Conservation (phyloP, 768 basidiomycete species). For the Lentinula lateritia region DNA sequence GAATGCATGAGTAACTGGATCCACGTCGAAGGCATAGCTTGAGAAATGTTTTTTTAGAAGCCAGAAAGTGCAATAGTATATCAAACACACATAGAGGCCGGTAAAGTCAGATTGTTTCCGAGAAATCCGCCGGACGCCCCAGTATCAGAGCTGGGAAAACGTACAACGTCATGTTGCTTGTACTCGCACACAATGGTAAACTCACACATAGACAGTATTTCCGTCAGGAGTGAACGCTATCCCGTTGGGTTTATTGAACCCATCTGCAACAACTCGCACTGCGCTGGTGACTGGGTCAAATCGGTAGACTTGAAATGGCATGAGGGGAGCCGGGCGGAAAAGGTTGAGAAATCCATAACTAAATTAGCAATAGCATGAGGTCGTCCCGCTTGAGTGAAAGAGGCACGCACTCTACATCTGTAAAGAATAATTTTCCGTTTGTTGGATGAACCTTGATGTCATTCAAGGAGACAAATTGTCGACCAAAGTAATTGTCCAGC, state of each 20-base stretch:
- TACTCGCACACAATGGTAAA: background rate
- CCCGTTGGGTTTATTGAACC: constrained; percentile 70
- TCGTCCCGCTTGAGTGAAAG: background rate
- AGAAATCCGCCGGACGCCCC: constrained; percentile 13
- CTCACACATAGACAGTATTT: constrained; percentile 54
- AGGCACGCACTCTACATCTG: constrained; percentile 54
- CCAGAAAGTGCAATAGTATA: background rate
- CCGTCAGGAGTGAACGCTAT: constrained; percentile 69
- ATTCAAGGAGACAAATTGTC: constrained; percentile 80
- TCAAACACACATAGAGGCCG: constrained; percentile 18
- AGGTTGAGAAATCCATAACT: constrained; percentile 62
- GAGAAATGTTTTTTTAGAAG: background rate
- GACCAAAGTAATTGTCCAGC: constrained; percentile 73
- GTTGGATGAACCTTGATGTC: constrained; percentile 70
- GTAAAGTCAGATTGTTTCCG: constrained; percentile 16
- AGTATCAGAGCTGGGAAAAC: constrained; percentile 16
- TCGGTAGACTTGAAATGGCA: constrained; percentile 76
- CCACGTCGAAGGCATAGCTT: constrained; percentile 51
- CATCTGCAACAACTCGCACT: constrained; percentile 70
- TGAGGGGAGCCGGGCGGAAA: constrained; percentile 60
- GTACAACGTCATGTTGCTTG: background rate
- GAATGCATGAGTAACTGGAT: constrained; percentile 33
- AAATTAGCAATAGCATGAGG: background rate
- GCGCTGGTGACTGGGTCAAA: constrained; percentile 61
- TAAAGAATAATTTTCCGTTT: constrained; percentile 69